Evolutionary conservation across 2,329 filamentous ascomycete species (phyloP).

Genomic region (Penicillium sp.): DNA sequence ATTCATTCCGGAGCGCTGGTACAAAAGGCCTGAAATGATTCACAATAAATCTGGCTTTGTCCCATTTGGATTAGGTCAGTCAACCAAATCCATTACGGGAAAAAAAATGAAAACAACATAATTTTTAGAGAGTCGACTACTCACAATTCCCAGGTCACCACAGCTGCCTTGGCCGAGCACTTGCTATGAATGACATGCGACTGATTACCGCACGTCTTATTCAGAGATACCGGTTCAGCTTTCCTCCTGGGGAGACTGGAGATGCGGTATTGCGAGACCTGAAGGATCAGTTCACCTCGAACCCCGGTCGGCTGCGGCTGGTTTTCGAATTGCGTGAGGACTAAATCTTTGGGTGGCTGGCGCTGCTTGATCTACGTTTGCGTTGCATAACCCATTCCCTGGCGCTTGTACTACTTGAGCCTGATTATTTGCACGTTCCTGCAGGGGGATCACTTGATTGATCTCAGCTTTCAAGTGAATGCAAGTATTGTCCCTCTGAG

Average conservation of each 20-base stretch:
- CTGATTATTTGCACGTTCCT: background rate
- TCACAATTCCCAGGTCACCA: slow-evolving; percentile 5
- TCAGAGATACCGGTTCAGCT: slow-evolving; percentile 10
- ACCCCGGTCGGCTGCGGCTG: slow-evolving; percentile 14
- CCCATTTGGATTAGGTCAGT: slow-evolving; percentile 20
- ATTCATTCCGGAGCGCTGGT: slow-evolving; percentile 24
- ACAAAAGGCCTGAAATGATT: slow-evolving; percentile 14
- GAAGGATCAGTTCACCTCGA: slow-evolving; percentile 20
- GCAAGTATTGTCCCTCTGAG: background rate
- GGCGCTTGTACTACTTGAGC: background rate
- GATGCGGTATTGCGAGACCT: slow-evolving; percentile 8
- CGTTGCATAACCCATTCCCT: background rate
- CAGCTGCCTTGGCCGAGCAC: slow-evolving; percentile 21
- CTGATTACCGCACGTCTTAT: slow-evolving; percentile 15
- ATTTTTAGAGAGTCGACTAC: background rate
- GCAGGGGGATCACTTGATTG: background rate
- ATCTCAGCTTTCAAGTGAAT: background rate
- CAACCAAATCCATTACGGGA: background rate
- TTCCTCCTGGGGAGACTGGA: slow-evolving; percentile 11
- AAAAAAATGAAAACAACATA: background rate
- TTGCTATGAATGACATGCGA: slow-evolving; percentile 23
- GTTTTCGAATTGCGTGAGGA: slow-evolving; percentile 11
- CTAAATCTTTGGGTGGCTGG: background rate
- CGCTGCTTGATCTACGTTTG: background rate
- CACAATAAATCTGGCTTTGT: slow-evolving; percentile 15